Conservation (phyloP, 2,329 filamentous ascomycete genomes). For the Fusarium sp. region DNA sequence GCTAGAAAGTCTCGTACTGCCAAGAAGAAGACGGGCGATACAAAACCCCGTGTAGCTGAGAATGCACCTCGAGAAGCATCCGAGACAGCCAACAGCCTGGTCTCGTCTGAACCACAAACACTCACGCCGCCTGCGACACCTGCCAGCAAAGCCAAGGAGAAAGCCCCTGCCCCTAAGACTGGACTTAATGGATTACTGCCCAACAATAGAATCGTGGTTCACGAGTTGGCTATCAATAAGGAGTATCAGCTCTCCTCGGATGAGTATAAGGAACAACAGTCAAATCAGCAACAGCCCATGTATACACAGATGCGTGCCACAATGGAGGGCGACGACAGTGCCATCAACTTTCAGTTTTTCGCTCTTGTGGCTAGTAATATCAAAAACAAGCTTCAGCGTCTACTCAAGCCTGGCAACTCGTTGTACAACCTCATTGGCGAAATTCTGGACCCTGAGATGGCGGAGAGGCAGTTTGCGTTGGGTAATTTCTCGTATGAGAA, state of each 20-base stretch:
- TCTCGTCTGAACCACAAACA: slow-evolving; percentile 59
- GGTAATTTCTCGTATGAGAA: slow-evolving; percentile 84
- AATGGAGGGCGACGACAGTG: slow-evolving; percentile 72
- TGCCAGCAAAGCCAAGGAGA: slow-evolving; percentile 53
- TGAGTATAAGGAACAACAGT: slow-evolving; percentile 68
- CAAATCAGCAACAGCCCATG: slow-evolving; percentile 59
- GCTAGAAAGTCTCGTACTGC: slow-evolving; percentile 72
- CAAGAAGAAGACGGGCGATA: slow-evolving; percentile 76
- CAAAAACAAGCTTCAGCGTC: slow-evolving; percentile 75
- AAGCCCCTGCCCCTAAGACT: slow-evolving; percentile 51
- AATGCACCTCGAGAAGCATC: slow-evolving; percentile 53
- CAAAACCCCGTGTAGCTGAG: slow-evolving; percentile 74
- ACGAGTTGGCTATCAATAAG: slow-evolving; percentile 83
- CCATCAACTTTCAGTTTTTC: slow-evolving; percentile 74
- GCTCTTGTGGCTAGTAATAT: slow-evolving; percentile 77
- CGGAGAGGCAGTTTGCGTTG: slow-evolving; percentile 73
- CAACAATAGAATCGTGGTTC: slow-evolving; percentile 78
- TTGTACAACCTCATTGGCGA: slow-evolving; percentile 81
- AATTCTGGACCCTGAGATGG: slow-evolving; percentile 77
- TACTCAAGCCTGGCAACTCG: slow-evolving; percentile 76
- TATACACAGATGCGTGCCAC: slow-evolving; percentile 70
- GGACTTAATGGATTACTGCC: slow-evolving; percentile 69
- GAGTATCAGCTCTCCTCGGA: slow-evolving; percentile 77
- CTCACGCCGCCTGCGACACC: slow-evolving; percentile 66
- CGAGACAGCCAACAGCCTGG: slow-evolving; percentile 52